Base-by-base conservation (phyloP, 2,329 filamentous ascomycete species). In the Penicillium sp. region DNA sequence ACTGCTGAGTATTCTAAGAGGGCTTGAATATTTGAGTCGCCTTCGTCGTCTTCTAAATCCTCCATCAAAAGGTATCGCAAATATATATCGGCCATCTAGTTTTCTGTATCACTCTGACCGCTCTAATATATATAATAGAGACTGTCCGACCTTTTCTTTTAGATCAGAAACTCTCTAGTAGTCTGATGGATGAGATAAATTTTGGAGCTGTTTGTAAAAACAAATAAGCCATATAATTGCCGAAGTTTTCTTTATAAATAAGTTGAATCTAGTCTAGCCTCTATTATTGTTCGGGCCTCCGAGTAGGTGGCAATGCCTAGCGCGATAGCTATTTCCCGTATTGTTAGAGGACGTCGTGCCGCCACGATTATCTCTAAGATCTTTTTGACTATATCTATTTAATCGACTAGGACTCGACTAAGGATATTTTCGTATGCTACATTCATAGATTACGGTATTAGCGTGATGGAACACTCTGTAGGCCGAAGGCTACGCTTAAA, bases 131-230 rank as follows among this genome's bases (percentile, higher is more conserved):
- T 13, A 31, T 2, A 48, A 7, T 25, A 19, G 3, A 21, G 2
- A n/a, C n/a, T n/a, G 27, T 44, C 4, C 17, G 17, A 38, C 10
- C 3, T 38, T 4, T 4, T 4, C 17, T n/a, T 38, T n/a, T n/a
- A 1, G 4, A n/a, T 38, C 2, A 61, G 56, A 36, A 57, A 61
- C 13, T 60, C 58, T 12, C 53, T 61, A 3, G 61, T 58, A 33
- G 62, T 65, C 35, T 65, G 52, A 47, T 65, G 61, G 13, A 65
- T 63, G 5, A 65, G 50, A n/a, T 62, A 61, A n/a, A 65, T 56
- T 9, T 59, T 59, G 27, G 55, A 62, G 39, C 58, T 55, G 13
- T 62, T 59, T 4, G 47, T 51, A 13, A 62, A 62, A 17, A 65
- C 31, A 56, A 65, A 65, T 4, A 65, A 45, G 2, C 63, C 61